Base-by-base conservation (phyloP, 2,329 filamentous ascomycete genomes). In the Penicillium sp. region DNA sequence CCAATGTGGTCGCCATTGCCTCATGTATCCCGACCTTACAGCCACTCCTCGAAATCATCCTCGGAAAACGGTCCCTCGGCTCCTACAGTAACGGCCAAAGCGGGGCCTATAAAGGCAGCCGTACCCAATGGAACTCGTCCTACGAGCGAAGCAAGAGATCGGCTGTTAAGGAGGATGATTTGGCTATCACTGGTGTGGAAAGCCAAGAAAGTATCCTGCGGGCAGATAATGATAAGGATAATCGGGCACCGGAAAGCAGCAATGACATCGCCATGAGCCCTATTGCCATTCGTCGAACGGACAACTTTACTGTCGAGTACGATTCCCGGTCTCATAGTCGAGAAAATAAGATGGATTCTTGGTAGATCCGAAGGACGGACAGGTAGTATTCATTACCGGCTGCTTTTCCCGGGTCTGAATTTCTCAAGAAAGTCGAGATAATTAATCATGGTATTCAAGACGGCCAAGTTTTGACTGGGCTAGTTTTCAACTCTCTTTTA, bases 1-100 rank as follows among this genome's bases (percentile, higher is more conserved):
- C 65, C 9, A 64, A 71, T 52, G 60, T 66, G 40, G 63, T 72
- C 54, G 63, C 71, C 44, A 63, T 73, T 24, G 67, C 70, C 16
- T 65, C 67, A 6, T 72, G 71, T 55, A 72, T 73, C 21, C 71
- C 70, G 6, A 72, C 67, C 19, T 53, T 72, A 6, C 63, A 61
- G 28, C 70, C 70, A 5, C 58, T 73, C 9, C 52, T 71, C 42
- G 74, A 73, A 34, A 42, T 63, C 8, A 47, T 64, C 5, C 50
- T 62, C 14, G 58, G 62, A 14, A 63, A 57, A 23, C 54, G 60
- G 19, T 48, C 31, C 0, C 28, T 60, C 14, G 45, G 47, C 16
- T 62, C 59, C 10, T 57, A 58, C 21, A 62, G 56, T n/a, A 53
- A 56, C 28, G 52, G 48, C 13, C 40, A 53, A 9, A 42, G 19